A percentile compares a stretch with the other conserved stretches of the same genome.
phyloP scores from a whole-genome alignment of 2,329 filamentous ascomycete species.

The Trichoderma hamatum region DNA sequence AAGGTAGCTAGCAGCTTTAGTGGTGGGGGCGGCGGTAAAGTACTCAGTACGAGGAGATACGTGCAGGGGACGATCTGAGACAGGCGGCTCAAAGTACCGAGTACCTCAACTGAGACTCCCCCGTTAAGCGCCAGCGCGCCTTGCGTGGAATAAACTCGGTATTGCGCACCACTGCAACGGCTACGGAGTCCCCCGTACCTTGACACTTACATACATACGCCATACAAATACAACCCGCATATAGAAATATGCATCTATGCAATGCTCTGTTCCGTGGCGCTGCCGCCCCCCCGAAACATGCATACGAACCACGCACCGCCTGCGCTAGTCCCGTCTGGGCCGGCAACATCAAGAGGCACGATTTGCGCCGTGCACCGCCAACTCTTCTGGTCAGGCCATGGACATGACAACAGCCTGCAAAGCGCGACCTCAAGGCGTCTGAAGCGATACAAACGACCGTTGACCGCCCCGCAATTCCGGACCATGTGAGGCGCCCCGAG shows the following conservation, averaged over 20 bases:
- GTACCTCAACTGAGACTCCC: not conserved
- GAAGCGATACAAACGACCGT: constrained; percentile 9
- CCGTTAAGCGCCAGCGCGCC: constrained; percentile 10
- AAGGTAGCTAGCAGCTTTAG: constrained; percentile 21
- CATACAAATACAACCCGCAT: too few species aligned
- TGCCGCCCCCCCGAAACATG: not conserved
- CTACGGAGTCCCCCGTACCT: too few species aligned
- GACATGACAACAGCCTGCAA: constrained; percentile 18
- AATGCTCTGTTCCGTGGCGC: not conserved
- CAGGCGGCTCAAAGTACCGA: not conserved
- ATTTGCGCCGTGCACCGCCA: constrained; percentile 26
- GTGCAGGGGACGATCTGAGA: not conserved
- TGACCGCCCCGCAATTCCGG: constrained; percentile 8
- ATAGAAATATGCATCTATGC: not conserved
- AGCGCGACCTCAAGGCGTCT: constrained; percentile 16
- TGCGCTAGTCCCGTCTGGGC: constrained; percentile 19
- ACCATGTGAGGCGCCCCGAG: constrained; percentile 26
- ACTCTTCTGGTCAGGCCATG: constrained; percentile 23
- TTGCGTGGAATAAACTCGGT: constrained; percentile 17
- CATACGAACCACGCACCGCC: constrained; percentile 3
- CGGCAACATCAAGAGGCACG: constrained; percentile 16
- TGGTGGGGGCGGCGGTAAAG: constrained; percentile 6
- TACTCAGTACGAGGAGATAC: not conserved
- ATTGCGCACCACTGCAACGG: not conserved
- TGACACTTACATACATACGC: too few species aligned